phyloP scores from a whole-genome alignment of 192 early-diverging fungal species.

The Coemansia sp. region DNA sequence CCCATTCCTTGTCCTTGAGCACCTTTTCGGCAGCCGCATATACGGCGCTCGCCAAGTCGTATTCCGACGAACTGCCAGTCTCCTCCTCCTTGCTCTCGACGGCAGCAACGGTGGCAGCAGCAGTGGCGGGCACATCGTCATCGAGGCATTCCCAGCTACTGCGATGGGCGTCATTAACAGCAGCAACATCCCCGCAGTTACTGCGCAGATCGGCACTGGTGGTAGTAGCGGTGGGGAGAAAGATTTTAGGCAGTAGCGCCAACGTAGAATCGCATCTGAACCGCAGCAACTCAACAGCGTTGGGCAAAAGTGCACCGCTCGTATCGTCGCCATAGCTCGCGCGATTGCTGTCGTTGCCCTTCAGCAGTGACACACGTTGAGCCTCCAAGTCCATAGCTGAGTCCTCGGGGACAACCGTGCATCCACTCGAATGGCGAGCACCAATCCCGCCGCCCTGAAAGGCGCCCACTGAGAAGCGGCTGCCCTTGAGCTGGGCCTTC shows the following conservation, averaged over 20 bases:
- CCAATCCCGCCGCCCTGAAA: slow-evolving; percentile 22
- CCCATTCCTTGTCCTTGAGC: slow-evolving; percentile 54
- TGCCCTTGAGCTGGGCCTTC: slow-evolving; percentile 17
- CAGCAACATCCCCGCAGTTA: neutral
- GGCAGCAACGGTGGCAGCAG: neutral
- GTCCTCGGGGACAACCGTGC: slow-evolving; percentile 2
- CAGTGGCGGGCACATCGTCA: slow-evolving; percentile 1
- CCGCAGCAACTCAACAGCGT: slow-evolving; percentile 49
- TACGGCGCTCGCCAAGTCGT: slow-evolving; percentile 46
- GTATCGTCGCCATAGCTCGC: slow-evolving; percentile 18
- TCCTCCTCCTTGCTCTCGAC: slow-evolving; percentile 2
- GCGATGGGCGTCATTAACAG: neutral
- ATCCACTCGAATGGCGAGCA: slow-evolving; percentile 3
- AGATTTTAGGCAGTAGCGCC: slow-evolving; percentile 46
- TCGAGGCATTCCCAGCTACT: neutral
- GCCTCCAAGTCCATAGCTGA: neutral
- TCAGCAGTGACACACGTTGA: slow-evolving; percentile 10
- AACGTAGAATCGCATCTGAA: slow-evolving; percentile 34
- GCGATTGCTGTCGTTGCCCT: slow-evolving; percentile 10
- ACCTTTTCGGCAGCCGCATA: slow-evolving; percentile 46
- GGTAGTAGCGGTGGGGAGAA: slow-evolving; percentile 14
- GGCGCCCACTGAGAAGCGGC: slow-evolving; percentile 42
- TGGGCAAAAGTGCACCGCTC: slow-evolving; percentile 20
- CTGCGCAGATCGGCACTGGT: neutral
- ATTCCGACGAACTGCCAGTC: slow-evolving; percentile 17